Conservation (phyloP, 2,329 filamentous ascomycete species). For the Hirsutella rhossiliensis region DNA sequence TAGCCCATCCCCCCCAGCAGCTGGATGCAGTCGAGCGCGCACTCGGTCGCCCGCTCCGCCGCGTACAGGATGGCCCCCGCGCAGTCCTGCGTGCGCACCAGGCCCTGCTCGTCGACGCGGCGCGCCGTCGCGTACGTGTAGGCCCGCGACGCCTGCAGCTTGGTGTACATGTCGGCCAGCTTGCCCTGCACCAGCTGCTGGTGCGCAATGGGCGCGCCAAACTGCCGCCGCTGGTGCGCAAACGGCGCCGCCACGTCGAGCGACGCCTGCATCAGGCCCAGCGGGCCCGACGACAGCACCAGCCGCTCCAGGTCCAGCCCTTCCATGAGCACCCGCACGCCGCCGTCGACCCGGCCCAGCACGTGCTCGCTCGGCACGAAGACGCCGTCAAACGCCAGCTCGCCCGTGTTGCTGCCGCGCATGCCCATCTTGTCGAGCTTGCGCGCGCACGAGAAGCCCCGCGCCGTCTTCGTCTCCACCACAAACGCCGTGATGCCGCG, state of each 20-base stretch:
- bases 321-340: conserved; percentile 89
- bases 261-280: conserved; percentile 89
- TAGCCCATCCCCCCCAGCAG: conserved; percentile 93
- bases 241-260: conserved; percentile 83
- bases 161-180: conserved; percentile 95
- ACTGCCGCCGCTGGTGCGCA: conserved; percentile 80
- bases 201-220: conserved; percentile 72
- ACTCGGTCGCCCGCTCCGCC: conserved; percentile 81
- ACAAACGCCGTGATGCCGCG: conserved; percentile 96
- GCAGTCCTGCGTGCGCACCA: conserved; percentile 79
- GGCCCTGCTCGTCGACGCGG: conserved; percentile 62
- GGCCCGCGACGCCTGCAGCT: conserved; percentile 68
- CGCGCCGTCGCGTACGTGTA: conserved; percentile 81
- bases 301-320: conserved; percentile 88
- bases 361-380: conserved; percentile 79
- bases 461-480: conserved; percentile 52
- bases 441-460: conserved; percentile 72
- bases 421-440: conserved; percentile 98
- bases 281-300: conserved; percentile 78
- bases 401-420: conserved; percentile 92
- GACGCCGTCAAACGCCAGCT: conserved; percentile 80
- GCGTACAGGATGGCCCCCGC: conserved; percentile 90
- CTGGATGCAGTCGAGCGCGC: conserved; percentile 78
- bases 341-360: conserved; percentile 67
- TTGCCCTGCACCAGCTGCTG: conserved; percentile 92